Base-by-base conservation (phyloP, 2,329 filamentous ascomycete genomes). In the Aspergillus novoparasiticus region DNA sequence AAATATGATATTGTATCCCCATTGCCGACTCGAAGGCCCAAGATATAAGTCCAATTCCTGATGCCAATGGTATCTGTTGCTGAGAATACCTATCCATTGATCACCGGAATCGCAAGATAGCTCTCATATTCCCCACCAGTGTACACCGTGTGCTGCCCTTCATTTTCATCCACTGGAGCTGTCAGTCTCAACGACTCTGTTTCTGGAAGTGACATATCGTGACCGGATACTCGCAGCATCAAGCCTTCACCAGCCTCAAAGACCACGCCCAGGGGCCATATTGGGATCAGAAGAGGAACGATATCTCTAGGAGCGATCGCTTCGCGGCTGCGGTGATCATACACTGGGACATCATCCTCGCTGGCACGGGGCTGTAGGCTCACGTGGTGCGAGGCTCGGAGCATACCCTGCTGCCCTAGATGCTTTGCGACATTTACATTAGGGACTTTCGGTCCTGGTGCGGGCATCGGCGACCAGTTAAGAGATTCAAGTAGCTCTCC, bases 241-340 rank as follows among this genome's bases (percentile, higher is more conserved):
- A 72, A 21, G 0, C 63, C 64, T 45, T 73, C 71, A 11, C 70
- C 71, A 1, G 63, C 59, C n/a, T 65, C 69, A 50, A 71, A 72
- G 2, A 69, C 62, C 63, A 72, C 68, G 1, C 70, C 70, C 6
- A 64, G 61, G 1, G 69, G 71, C 71, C 70, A 72, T 3, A 72
- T 60, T 0, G 62, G 61, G 2, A 71, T 69, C 6, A 65, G 34
- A 4, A 73, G 39, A 2, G 64, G 57, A 5, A 70, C 60, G 23
- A 71, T 58, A 6, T 51, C 41, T 4, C 66, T 64, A 0, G 63
- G 61, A 4, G 58, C 4, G 21, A 69, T 59, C 3, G 34, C 14
- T 16, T 36, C 2, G 34, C 34, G 12, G 5, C 34, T 43, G 43
- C 54, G 66, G 50, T 65, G 58, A 14, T 23, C 26, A 26, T 65